phyloP scores from a whole-genome alignment of 371 early-diverging fungal species.

The Nosema muscidifuracis region DNA sequence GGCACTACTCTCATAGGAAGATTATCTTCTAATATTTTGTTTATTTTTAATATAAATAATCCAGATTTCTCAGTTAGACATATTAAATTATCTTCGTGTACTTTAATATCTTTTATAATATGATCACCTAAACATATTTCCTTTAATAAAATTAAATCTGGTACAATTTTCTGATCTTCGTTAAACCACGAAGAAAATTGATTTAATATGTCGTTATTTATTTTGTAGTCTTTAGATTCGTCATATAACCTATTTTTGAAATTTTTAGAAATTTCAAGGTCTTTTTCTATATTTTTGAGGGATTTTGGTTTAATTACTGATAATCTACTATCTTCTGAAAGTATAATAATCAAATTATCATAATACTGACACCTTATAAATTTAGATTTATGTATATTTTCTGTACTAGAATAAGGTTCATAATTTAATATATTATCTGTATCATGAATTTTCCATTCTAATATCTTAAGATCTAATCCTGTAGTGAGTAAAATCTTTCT shows the following conservation, averaged over 20 bases:
- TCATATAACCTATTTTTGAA: background rate
- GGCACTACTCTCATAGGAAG: no score
- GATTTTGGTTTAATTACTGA: background rate
- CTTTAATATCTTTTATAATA: background rate
- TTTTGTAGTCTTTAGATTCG: no score
- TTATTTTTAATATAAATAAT: background rate
- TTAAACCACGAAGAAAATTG: no score
- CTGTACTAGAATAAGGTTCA: background rate
- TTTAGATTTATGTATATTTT: background rate
- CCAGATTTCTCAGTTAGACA: background rate
- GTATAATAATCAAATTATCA: background rate
- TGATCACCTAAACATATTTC: background rate
- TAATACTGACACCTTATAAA: background rate
- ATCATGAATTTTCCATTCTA: background rate
- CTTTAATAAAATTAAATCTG: background rate
- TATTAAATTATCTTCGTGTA: background rate
- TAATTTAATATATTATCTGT: background rate
- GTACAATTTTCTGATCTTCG: background rate
- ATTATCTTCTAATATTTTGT: no score
- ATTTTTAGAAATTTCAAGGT: no score
- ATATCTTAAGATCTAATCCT: background rate
- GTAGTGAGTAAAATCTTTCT: background rate
- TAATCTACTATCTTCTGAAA: background rate
- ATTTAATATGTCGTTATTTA: no score
- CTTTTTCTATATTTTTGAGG: no score